Conservation (phyloP, 345 rosid genomes). For the Salix exigua region DNA sequence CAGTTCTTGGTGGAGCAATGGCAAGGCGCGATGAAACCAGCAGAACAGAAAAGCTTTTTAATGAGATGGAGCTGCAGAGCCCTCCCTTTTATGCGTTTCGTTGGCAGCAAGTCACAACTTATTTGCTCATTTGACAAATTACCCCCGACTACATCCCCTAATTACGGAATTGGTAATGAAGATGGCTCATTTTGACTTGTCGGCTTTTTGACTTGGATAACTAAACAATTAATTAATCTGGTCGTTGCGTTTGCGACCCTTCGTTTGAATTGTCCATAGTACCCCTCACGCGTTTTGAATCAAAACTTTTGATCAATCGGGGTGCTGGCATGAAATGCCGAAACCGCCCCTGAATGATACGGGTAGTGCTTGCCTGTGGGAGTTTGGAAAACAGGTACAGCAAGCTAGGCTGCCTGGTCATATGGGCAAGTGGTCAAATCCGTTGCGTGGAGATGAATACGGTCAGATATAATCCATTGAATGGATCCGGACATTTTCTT, state of each 20-base stretch:
- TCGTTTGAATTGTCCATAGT: neutral
- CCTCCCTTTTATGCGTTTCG: neutral
- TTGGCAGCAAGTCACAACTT: neutral
- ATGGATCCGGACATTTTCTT: too few relatives aligned
- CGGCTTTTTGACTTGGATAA: too few relatives aligned
- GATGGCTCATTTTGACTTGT: neutral
- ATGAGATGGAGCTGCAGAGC: neutral
- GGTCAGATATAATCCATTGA: too few relatives aligned
- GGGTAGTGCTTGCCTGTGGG: neutral
- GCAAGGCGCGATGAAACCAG: neutral
- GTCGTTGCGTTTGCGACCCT: neutral
- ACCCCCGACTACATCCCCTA: neutral
- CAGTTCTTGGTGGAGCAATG: neutral
- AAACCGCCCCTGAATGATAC: neutral
- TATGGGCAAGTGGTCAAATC: neutral
- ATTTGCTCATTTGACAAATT: neutral
- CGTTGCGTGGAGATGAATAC: neutral
- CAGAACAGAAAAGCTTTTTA: neutral
- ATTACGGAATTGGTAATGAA: neutral
- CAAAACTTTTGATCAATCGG: neutral
- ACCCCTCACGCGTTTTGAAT: constrained; percentile 12
- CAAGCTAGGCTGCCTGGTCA: neutral
- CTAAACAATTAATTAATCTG: too few relatives aligned
- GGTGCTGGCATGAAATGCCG: neutral
- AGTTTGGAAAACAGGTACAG: neutral